A percentile compares a stretch with the other conserved stretches of the same genome.
Conservation (phyloP, 2,329 filamentous ascomycete genomes). For the Penicillium palitans region DNA sequence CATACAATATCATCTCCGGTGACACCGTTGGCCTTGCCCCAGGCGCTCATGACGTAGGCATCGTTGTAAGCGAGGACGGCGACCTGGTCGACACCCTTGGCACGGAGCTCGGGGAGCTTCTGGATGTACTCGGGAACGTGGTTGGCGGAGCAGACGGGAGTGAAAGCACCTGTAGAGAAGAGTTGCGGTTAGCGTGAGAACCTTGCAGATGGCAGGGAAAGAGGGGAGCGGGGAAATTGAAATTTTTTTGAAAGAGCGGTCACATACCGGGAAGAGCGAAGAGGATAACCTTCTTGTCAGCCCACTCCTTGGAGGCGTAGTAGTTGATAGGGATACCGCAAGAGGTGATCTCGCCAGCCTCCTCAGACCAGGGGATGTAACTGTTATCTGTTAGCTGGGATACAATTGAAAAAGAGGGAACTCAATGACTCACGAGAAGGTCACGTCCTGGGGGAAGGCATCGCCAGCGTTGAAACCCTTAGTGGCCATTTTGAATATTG, state of each 20-base stretch:
- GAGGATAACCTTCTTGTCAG: constrained; percentile 69
- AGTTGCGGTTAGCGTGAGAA: constrained; percentile 21
- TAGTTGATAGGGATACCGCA: constrained; percentile 79
- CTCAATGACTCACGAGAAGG: constrained; percentile 63
- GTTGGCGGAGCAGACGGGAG: constrained; percentile 77
- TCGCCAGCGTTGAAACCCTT: constrained; percentile 73
- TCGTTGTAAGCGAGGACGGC: constrained; percentile 84
- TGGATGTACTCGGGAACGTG: constrained; percentile 80
- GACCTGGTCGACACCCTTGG: constrained; percentile 80
- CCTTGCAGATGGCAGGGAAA: constrained; percentile 1
- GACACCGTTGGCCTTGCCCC: constrained; percentile 83
- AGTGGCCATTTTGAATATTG: constrained; percentile 55
- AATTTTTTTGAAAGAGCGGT: constrained; percentile 15
- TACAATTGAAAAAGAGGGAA: background rate
- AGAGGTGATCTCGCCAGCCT: constrained; percentile 66
- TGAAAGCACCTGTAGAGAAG: constrained; percentile 67
- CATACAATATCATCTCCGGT: constrained; percentile 68
- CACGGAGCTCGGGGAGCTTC: constrained; percentile 68
- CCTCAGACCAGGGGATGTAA: constrained; percentile 75
- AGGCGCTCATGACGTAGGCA: constrained; percentile 81
- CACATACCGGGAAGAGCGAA: constrained; percentile 63
- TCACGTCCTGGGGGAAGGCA: constrained; percentile 75
- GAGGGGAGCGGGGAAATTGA: background rate
- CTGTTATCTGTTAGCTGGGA: constrained; percentile 39
- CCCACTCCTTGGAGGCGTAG: constrained; percentile 75